Evolutionary conservation across 345 rosid species (phyloP).

Genomic region (Eucalyptus regnans): DNA sequence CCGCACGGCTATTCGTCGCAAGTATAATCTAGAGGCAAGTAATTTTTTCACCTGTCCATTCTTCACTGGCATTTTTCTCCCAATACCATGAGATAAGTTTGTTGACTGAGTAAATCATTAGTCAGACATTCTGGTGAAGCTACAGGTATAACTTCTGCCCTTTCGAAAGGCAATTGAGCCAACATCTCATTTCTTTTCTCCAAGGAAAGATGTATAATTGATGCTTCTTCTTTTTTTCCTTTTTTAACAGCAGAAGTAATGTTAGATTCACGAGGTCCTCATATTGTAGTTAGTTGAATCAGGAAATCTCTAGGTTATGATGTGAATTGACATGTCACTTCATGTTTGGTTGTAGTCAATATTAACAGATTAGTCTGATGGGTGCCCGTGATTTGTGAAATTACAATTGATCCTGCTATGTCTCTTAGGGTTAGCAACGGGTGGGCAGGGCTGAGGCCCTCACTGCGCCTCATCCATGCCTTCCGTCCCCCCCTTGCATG

Average conservation of each 20-base stretch:
- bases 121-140: background rate
- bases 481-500: background rate
- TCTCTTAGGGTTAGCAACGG: background rate
- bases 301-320: background rate
- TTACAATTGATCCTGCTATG: background rate
- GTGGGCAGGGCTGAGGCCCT: background rate
- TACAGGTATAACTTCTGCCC: background rate
- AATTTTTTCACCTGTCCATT: background rate
- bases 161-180: background rate
- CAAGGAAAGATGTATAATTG: background rate
- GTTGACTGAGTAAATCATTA: background rate
- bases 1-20: slow-evolving; percentile 69
- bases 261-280: background rate
- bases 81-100: background rate
- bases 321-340: background rate
- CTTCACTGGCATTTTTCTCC: background rate
- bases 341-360: background rate
- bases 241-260: background rate
- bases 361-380: background rate
- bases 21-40: slow-evolving; percentile 88
- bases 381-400: background rate
- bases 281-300: background rate
- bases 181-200: background rate
- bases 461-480: background rate
- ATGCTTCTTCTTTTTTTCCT: background rate